Conservation (phyloP, 805 yeast species). For the Candida gorgasii region DNA sequence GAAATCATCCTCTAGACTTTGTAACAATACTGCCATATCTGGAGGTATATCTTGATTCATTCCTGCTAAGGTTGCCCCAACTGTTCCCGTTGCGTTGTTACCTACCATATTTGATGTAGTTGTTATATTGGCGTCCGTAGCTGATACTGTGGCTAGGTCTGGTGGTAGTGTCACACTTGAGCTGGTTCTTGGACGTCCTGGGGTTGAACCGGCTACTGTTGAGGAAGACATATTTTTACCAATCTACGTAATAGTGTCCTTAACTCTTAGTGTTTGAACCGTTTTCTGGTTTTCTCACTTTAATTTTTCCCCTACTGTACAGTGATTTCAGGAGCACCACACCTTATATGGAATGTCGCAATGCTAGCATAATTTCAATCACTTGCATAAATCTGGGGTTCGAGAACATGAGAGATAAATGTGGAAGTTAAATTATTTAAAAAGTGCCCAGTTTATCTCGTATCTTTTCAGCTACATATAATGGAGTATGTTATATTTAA, state of each 20-base stretch:
- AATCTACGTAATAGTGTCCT: background rate
- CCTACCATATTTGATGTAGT: slow-evolving; percentile 18
- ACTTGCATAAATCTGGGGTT: too few species aligned
- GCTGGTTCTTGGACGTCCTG: slow-evolving; percentile 21
- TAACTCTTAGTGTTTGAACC: slow-evolving; percentile 2
- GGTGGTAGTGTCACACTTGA: slow-evolving; percentile 20
- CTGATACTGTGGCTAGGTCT: slow-evolving; percentile 24
- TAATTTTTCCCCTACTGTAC: background rate
- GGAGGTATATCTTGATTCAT: slow-evolving; percentile 43
- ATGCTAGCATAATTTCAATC: too few species aligned
- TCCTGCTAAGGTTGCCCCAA: slow-evolving; percentile 17
- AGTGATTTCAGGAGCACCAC: too few species aligned
- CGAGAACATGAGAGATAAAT: too few species aligned
- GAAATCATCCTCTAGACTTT: slow-evolving; percentile 44
- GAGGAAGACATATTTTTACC: slow-evolving; percentile 10
- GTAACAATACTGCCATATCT: slow-evolving; percentile 44
- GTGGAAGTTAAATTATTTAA: too few species aligned
- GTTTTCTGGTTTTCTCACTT: background rate
- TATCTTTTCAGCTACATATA: too few species aligned
- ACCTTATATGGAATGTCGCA: too few species aligned
- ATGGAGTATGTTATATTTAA: too few species aligned
- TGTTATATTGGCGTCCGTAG: slow-evolving; percentile 23
- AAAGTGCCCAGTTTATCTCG: too few species aligned
- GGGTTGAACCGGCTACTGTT: slow-evolving; percentile 16
- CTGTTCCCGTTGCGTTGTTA: slow-evolving; percentile 2